Base-by-base conservation (phyloP, 768 basidiomycete genomes). In the Suillus plorans region DNA sequence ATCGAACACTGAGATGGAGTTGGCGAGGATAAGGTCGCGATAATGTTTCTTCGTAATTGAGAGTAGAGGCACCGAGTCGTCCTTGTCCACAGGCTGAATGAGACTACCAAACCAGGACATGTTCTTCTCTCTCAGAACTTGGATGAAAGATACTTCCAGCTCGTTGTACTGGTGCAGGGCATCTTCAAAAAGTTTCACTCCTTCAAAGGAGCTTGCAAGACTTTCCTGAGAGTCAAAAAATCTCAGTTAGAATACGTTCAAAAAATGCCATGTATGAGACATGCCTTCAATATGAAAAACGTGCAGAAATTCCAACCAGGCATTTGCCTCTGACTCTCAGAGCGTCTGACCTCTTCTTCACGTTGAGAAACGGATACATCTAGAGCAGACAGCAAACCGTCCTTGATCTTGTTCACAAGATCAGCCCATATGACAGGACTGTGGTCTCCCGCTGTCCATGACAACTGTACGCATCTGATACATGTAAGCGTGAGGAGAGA, bases 241-340 rank as follows among this genome's bases (percentile, higher is more conserved):
- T 44, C 69, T 63, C 25, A 57, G 56, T 45, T 49, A 34, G 31
- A 14, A 49, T n/a, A 2, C 31, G 60, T 42, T 37, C 36, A 2
- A 25, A 50, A 36, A 37, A 31, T 34, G 61, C 52, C 45, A 63
- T 61, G 61, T 64, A 60, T 28, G n/a, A 60, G 41, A 42, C 81
- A 63, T 62, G 94, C 97, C 88, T 99, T 99, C 44, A 96, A 81
- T 60, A 95, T 87, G 77, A 98, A 98, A 80, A 96, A 99, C 0
- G 92, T 95, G 74, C 95, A 96, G 73, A 97, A 99, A 73, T 97
- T 97, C 97, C 97, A 99, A 10, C 97, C 97, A 1, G 95, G 94
- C 87, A 95, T 92, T 70, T 90, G 85, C 63, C 93, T 84, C 76
- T 98, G 94, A 57, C 87, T 84, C 72, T 99, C 97, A 0, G 92